Evolutionary conservation across 73 alveolate species (phyloP).

Genomic region (Stentor coeruleus): DNA sequence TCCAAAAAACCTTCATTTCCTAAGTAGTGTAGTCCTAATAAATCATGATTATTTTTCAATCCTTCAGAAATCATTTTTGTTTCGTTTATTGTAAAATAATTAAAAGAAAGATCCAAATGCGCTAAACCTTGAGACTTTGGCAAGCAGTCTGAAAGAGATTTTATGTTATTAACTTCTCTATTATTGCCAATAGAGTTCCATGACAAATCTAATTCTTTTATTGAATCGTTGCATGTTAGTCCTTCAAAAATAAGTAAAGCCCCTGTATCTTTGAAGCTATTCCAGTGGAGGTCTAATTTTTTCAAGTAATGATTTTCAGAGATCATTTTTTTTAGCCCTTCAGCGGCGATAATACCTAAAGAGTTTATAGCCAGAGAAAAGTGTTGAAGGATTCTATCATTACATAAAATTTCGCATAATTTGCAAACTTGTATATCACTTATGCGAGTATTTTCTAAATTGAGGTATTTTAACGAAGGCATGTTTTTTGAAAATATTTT

Average conservation of each 20-base stretch:
- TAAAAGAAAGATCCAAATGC: conserved; percentile 55
- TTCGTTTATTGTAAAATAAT: conserved; percentile 37
- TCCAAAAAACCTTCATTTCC: conserved; percentile 51
- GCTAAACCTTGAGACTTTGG: conserved; percentile 29
- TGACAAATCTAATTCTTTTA: conserved; percentile 49
- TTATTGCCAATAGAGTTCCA: conserved; percentile 57
- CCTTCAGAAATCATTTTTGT: conserved; percentile 45
- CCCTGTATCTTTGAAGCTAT: conserved; percentile 50
- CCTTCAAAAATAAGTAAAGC: conserved; percentile 38
- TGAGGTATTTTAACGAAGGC: neutral
- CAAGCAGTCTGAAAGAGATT: conserved; percentile 29
- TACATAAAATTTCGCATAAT: neutral
- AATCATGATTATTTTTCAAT: conserved; percentile 42
- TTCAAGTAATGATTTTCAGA: conserved; percentile 16
- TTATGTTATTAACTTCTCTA: neutral
- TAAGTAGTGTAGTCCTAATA: conserved; percentile 54
- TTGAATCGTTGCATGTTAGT: conserved; percentile 29
- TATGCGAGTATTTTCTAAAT: conserved; percentile 15
- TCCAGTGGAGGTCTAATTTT: conserved; percentile 39
- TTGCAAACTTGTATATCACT: neutral
- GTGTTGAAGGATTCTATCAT: neutral
- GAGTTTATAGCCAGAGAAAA: neutral
- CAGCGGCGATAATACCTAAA: neutral
- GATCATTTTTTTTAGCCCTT: neutral
- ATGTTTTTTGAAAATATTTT: neutral